Conservation (phyloP, 2,329 filamentous ascomycete species). For the Penicillium sp. region DNA sequence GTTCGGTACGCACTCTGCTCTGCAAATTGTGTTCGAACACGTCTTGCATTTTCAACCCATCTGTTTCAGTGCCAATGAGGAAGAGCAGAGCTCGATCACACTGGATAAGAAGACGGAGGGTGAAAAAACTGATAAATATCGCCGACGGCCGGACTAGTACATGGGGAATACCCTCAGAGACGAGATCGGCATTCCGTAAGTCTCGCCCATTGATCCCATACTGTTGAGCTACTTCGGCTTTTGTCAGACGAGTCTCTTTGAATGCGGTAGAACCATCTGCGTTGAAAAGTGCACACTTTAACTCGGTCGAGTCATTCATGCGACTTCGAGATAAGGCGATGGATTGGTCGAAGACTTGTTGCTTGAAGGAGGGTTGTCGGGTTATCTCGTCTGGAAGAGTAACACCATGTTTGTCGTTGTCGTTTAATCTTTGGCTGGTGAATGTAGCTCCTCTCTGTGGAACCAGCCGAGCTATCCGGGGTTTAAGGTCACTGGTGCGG, state of each 20-base stretch:
- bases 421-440: neutral
- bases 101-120: constrained; percentile 37
- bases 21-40: constrained; percentile 31
- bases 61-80: constrained; percentile 16
- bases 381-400: neutral
- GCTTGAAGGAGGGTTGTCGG: constrained; percentile 1
- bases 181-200: constrained; percentile 35
- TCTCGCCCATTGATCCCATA: constrained; percentile 31
- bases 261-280: neutral
- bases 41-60: constrained; percentile 17
- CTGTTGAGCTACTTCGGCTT: constrained; percentile 17
- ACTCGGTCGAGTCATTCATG: constrained; percentile 13
- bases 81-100: constrained; percentile 33
- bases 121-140: constrained; percentile 38
- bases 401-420: neutral
- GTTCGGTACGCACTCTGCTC: constrained; percentile 19
- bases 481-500: neutral
- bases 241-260: constrained; percentile 9
- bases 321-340: constrained; percentile 10
- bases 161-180: constrained; percentile 35
- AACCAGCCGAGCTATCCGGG: neutral
- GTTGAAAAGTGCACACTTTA: constrained; percentile 10
- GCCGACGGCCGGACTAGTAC: constrained; percentile 34
- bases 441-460: neutral
- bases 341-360: constrained; percentile 12